Percentiles rank a stretch among this genome's conserved stretches.
Conservation (phyloP, 2,329 filamentous ascomycete genomes). For the Botrytis paeoniae region DNA sequence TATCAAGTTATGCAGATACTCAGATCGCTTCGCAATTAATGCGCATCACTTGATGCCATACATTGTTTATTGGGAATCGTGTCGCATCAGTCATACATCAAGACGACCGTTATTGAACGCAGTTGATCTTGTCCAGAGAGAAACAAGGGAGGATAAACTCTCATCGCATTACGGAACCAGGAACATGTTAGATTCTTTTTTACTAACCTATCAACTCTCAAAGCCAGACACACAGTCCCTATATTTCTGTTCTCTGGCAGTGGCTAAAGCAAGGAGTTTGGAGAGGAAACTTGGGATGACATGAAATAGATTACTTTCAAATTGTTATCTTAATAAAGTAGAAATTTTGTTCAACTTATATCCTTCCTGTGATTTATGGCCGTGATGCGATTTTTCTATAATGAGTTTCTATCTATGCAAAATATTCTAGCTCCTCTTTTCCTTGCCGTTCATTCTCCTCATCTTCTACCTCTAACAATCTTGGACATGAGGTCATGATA, state of each 20-base stretch:
- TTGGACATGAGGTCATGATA: neutral
- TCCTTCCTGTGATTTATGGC: neutral
- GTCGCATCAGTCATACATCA: neutral
- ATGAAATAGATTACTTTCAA: neutral
- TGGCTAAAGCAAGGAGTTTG: neutral
- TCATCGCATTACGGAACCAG: too few relatives aligned
- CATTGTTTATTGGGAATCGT: neutral
- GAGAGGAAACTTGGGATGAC: neutral
- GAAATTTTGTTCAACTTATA: neutral
- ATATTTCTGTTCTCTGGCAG: too few relatives aligned
- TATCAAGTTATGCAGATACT: neutral
- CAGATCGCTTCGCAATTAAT: rapidly evolving
- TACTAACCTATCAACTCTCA: rapidly evolving
- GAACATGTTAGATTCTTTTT: neutral
- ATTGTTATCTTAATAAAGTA: neutral
- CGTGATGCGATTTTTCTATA: too few relatives aligned
- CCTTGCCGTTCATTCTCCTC: neutral
- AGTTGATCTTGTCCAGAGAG: rapidly evolving
- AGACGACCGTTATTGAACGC: neutral
- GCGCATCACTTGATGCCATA: neutral
- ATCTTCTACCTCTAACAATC: neutral
- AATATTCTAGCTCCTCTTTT: neutral
- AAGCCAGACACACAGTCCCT: neutral
- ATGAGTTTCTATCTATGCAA: neutral
- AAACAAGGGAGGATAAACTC: neutral